Evolutionary conservation across 1,284 basidiomycete genomes (phyloP).

Genomic region (Sanguinoderma infundibulare): DNA sequence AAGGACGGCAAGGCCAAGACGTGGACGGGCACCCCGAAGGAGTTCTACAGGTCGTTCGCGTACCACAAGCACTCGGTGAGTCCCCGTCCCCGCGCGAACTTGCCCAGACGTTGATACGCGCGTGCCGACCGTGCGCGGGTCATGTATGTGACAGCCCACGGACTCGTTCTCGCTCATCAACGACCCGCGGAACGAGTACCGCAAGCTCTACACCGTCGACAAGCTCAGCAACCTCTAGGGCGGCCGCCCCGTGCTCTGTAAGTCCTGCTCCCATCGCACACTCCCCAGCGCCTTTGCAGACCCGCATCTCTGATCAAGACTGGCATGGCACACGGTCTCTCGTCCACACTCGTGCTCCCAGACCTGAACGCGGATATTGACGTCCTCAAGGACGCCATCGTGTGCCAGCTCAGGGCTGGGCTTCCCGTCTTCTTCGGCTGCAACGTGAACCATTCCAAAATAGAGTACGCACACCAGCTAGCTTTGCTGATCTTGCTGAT

Average conservation of each 20-base stretch:
- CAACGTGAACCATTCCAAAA: conserved; percentile 84
- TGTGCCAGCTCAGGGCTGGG: conserved; percentile 88
- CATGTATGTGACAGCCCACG: conserved; percentile 39
- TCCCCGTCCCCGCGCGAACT: too few species aligned
- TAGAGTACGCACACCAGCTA: too few species aligned
- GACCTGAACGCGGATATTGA: conserved; percentile 90
- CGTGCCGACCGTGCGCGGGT: background rate
- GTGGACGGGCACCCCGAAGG: conserved; percentile 81
- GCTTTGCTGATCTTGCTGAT: too few species aligned
- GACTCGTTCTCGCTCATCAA: conserved; percentile 93
- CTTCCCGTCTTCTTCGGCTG: conserved; percentile 95
- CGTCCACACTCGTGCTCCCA: conserved; percentile 35
- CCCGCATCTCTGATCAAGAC: background rate
- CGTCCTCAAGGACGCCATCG: conserved; percentile 80
- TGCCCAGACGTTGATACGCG: background rate
- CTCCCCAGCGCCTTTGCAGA: background rate
- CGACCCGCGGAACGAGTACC: conserved; percentile 87
- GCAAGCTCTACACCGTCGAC: conserved; percentile 90
- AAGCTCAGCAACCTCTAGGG: conserved; percentile 93
- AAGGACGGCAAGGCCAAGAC: conserved; percentile 76
- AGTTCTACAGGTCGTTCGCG: conserved; percentile 69
- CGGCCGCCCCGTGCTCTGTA: conserved; percentile 81
- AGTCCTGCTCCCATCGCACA: conserved; percentile 32
- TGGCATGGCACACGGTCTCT: background rate
- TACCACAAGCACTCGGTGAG: conserved; percentile 59